Evolutionary conservation across 208 protist genomes (phyloP), one percentile per base, ranked within the genome.

Genomic region (Wallacemonas sp.): DNA sequence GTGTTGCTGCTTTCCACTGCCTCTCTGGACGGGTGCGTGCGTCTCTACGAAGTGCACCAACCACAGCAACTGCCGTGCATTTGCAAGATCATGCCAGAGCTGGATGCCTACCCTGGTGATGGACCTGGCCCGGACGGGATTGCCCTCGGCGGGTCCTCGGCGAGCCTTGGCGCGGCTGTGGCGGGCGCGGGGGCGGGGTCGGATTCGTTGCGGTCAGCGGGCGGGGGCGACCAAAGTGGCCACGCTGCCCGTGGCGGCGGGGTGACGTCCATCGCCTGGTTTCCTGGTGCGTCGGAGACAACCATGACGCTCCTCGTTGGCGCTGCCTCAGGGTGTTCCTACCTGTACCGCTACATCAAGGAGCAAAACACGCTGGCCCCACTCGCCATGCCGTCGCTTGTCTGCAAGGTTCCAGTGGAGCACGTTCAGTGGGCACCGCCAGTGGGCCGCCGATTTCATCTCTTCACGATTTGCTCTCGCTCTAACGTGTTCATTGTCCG

Each of bases 41-140:
- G 91, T 31, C 65, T 96, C 26, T 96, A 96, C 75, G 88, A 96
- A 47, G 81, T 94, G 11, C 72, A 90, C 15, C 82, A 92, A 56
- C 79, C 73, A 45, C 59, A 79, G 72, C 79, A 94, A 67, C 84
- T 86, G 51, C 69, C 74, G 24, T 84, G 75, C 46, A 76, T 91
- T 26, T 86, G 79, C 54, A 87, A 78, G 41, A 80, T 91, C 31
- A 82, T 74, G 2, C 83, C 82, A 1, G 88, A 94, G 65, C 64
- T 66, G 12, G 70, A 84, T 24, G 46, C 66, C 21, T 45, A 70
- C 9, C 65, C 70, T 19, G 70, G 76, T 12, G 53, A 53, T 17
- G 70, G 65, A 36, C 41, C 27, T 12, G 62, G 42, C 19, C 62
- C 55, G 2, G 62, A 62, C 15, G 69, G 53, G 15, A 36, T 31